Base-by-base conservation (phyloP, 31 red algal species). In the Odonthalia washingtoniensis region DNA sequence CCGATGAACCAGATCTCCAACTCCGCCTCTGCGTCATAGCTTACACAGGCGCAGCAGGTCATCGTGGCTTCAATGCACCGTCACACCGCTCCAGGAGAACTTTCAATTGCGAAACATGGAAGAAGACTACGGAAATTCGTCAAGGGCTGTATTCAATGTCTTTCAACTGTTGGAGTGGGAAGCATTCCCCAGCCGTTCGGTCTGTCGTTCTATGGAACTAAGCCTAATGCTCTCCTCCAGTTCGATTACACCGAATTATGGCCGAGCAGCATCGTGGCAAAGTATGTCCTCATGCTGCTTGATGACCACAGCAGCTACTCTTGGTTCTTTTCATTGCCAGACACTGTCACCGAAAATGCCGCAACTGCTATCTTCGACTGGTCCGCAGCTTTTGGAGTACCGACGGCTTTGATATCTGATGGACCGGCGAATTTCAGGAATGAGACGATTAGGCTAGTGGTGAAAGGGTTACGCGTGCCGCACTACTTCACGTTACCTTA, bases 151-250 rank as follows among this genome's bases (percentile, higher is more conserved):
- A n/a, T 80, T 63, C 77, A 80, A 37, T 80, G 16, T 26, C 5
- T 80, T 37, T 65, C 52, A 21, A 80, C 53, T 33, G 28, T 63
- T 30, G 45, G 45, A 24, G 45, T 42, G 46, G 28, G 30, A 14
- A 27, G 77, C 12, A 52, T 80, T 62, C 45, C 77, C 30, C 77
- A 26, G n/a, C 77, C 77, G n/a, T n/a, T 69, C 4, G 53, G 77
- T n/a, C n/a, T n/a, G n/a, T n/a, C n/a, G n/a, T n/a, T n/a, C n/a
- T n/a, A n/a, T n/a, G n/a, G n/a, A n/a, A n/a, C n/a, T n/a, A n/a
- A n/a, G n/a, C n/a, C n/a, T n/a, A n/a, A n/a, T n/a, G n/a, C n/a
- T n/a, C n/a, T n/a, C n/a, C n/a, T n/a, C n/a, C n/a, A n/a, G n/a
- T n/a, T n/a, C n/a, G n/a, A n/a, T n/a, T n/a, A n/a, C n/a, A n/a